These are phyloP conservation scores for Amanita molliuscula DNA, from an alignment of 768 basidiomycete genomes.

Conservation along the genomic window DNA sequence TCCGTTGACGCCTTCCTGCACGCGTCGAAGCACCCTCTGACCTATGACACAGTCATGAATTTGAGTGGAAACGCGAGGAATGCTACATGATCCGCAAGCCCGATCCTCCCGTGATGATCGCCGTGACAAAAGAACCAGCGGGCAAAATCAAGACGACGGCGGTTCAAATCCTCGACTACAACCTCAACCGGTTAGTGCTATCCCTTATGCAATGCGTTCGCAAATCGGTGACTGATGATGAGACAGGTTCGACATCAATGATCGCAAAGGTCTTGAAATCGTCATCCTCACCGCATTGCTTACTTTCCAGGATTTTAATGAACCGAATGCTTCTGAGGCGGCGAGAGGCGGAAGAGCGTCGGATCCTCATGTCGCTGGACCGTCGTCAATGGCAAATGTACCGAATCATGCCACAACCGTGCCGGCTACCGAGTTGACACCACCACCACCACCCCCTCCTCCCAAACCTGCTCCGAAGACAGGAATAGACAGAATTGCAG, in stretches of 20 bases:
- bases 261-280: slow-evolving; percentile 80
- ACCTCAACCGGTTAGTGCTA: slow-evolving; percentile 59
- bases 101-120: slow-evolving; percentile 79
- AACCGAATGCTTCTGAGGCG: slow-evolving; percentile 6
- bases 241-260: slow-evolving; percentile 69
- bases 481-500: slow-evolving; percentile 60
- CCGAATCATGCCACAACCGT: slow-evolving; percentile 10
- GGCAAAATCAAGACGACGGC: slow-evolving; percentile 54
- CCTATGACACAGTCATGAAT: slow-evolving; percentile 51
- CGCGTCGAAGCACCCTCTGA: background rate
- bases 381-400: slow-evolving; percentile 8
- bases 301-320: slow-evolving; percentile 67
- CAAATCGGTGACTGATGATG: background rate
- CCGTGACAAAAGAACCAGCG: slow-evolving; percentile 66
- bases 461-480: slow-evolving; percentile 56
- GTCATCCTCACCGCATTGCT: slow-evolving; percentile 66
- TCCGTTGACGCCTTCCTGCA: slow-evolving; percentile 8
- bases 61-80: slow-evolving; percentile 80
- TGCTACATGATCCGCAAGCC: slow-evolving; percentile 80
- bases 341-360: background rate
- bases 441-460: slow-evolving; percentile 37
- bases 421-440: slow-evolving; percentile 12
- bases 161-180: slow-evolving; percentile 78
- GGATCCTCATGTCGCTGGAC: background rate
- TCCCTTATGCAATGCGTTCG: background rate